Evolutionary conservation across 2,329 filamentous ascomycete genomes (phyloP).

Genomic region (Huntiella omanensis): DNA sequence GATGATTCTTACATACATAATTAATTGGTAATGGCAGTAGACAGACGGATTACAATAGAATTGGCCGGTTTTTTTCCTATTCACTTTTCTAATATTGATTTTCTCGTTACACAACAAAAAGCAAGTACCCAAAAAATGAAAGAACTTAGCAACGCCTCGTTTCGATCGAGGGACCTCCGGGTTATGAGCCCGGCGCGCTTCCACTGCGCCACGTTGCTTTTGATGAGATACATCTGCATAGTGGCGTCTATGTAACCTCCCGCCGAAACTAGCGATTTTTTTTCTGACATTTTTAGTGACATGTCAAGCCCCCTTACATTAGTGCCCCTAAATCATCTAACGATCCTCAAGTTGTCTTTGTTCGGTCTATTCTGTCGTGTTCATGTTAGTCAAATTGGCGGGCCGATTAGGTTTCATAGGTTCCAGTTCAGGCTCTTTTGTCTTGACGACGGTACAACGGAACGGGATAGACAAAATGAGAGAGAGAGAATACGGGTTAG

Average conservation of each 20-base stretch:
- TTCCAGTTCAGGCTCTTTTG: no score
- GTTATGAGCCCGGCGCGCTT: slow-evolving; percentile 12
- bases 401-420: no score
- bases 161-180: slow-evolving; percentile 12
- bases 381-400: no score
- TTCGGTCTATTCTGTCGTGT: no score
- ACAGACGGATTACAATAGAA: not conserved
- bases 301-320: no score
- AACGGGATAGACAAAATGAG: no score
- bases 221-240: not conserved
- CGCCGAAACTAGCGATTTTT: not conserved
- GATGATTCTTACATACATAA: not conserved
- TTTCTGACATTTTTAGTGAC: no score
- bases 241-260: not conserved
- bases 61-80: not conserved
- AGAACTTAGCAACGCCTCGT: slow-evolving; percentile 9
- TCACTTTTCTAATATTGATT: not conserved
- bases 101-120: not conserved
- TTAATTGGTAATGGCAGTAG: not conserved
- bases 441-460: no score
- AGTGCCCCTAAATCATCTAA: no score
- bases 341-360: no score
- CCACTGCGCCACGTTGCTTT: slow-evolving; percentile 11
- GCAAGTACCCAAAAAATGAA: not conserved
- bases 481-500: no score